Conservation (phyloP, 371 early-diverging fungal species). For the Zopfochytrium polystomum region DNA sequence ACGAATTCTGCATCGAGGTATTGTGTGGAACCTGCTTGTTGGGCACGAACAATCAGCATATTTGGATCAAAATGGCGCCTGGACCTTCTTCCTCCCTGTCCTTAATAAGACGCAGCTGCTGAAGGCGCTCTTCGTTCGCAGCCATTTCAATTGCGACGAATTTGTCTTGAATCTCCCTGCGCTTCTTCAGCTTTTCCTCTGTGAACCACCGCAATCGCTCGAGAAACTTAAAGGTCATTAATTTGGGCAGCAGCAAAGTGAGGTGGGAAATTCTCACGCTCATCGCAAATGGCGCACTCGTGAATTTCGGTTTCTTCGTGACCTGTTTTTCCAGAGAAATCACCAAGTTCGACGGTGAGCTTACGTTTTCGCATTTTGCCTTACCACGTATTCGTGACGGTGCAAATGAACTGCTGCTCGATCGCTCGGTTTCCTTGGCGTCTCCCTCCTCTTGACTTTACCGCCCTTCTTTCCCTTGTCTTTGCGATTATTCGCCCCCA, state of each 20-base stretch:
- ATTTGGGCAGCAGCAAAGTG: background rate
- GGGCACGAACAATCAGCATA: background rate
- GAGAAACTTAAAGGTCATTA: slow-evolving; percentile 30
- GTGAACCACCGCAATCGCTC: slow-evolving; percentile 48
- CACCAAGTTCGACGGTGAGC: background rate
- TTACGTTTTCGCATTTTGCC: background rate
- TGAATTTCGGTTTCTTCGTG: slow-evolving; percentile 35
- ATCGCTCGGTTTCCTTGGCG: too few species aligned
- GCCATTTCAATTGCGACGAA: slow-evolving; percentile 31
- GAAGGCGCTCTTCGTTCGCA: slow-evolving; percentile 43
- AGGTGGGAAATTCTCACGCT: slow-evolving; percentile 29
- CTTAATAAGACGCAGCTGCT: slow-evolving; percentile 27
- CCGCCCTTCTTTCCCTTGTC: slow-evolving; percentile 3
- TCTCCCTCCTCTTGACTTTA: too few species aligned
- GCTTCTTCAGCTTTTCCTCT: slow-evolving; percentile 33
- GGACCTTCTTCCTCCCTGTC: slow-evolving; percentile 16
- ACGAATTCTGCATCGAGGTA: slow-evolving; percentile 42
- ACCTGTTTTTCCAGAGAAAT: slow-evolving; percentile 1
- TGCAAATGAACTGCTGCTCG: too few species aligned
- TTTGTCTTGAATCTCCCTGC: slow-evolving; percentile 23
- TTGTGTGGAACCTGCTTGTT: background rate
- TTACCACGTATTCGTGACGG: slow-evolving; percentile 17
- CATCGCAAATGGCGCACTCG: slow-evolving; percentile 41
- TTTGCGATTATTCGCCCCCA: slow-evolving; percentile 6
- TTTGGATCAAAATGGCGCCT: background rate